Base-by-base conservation (phyloP, 352 stramenopile genomes). In the Phytophthora syringae region DNA sequence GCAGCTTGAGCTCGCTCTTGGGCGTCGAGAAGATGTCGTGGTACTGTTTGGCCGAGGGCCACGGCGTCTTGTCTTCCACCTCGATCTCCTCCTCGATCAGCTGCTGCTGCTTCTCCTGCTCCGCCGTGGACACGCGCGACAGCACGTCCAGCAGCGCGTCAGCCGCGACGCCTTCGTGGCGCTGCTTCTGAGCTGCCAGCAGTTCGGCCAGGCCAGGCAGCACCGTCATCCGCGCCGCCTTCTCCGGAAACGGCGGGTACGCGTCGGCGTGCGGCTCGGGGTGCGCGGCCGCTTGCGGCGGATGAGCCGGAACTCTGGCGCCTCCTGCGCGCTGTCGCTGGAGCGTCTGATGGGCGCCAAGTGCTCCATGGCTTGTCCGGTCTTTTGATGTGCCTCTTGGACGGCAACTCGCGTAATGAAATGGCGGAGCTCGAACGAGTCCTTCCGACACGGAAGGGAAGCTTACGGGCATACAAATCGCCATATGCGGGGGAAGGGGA, bases 11-110 rank as follows among this genome's bases (percentile, higher is more conserved):
- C 21, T 66, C 52, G 15, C 65, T 69, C 34, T 70, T 60, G 51
- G 72, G 67, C 36, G 73, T 59, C 36, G 57, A 66, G 42, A 92
- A 78, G 30, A 92, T 74, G 36, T 80, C 67, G 51, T 77, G 64
- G 72, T 92, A 90, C 56, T 90, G 76, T 49, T 66, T 82, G 4
- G 84, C 84, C 37, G 84, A 89, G 18, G 82, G 84, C 84, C 82
- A 90, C n/a, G 82, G 84, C 7, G 82, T 88, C 75, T 91, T 91
- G 71, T 91, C 82, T 32, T 90, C 80, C 15, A 71, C 43, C 25
- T 84, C 76, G 11, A 66, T 57, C 39, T 82, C 75, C 9, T 81
- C 63, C 22, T 80, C 63, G 30, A 43, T 37, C 24, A 47, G 37
- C 39, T 57, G 45, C 11, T 61, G 42, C 22, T 62, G 32, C 18